Percentiles rank a stretch among this genome's conserved stretches.
phyloP scores from a whole-genome alignment of 2,329 filamentous ascomycete genomes.

The Exutisphaerella laricina region DNA sequence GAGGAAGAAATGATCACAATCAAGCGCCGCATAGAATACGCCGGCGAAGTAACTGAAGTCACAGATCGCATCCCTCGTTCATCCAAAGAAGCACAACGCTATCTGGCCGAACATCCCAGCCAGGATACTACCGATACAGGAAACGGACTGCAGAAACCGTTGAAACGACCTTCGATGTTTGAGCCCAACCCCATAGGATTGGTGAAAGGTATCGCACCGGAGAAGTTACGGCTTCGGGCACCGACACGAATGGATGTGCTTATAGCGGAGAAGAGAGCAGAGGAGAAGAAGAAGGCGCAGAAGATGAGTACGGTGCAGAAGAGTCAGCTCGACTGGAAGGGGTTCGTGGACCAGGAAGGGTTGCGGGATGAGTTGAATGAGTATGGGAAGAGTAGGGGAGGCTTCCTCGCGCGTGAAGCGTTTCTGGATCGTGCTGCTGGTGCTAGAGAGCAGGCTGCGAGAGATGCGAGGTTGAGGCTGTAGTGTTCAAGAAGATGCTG shows the following conservation, averaged over 20 bases:
- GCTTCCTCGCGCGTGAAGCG: conserved; percentile 57
- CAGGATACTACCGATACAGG: conserved; percentile 25
- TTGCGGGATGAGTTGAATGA: conserved; percentile 57
- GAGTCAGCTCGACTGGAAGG: conserved; percentile 59
- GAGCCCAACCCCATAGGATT: conserved; percentile 47
- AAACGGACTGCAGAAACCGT: conserved; percentile 35
- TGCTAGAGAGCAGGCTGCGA: conserved; percentile 51
- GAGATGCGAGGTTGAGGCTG: conserved; percentile 45
- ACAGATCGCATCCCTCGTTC: conserved; percentile 49
- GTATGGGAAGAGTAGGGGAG: conserved; percentile 57
- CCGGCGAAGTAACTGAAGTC: conserved; percentile 50
- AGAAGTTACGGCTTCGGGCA: conserved; percentile 38
- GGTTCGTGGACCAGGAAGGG: conserved; percentile 57
- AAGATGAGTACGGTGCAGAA: conserved; percentile 64
- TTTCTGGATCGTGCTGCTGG: conserved; percentile 56
- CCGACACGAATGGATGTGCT: conserved; percentile 30
- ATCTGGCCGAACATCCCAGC: conserved; percentile 41
- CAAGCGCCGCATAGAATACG: conserved; percentile 53
- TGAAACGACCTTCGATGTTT: conserved; percentile 45
- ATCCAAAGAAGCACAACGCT: conserved; percentile 52
- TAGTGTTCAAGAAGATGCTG: too few species aligned
- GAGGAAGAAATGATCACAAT: conserved; percentile 49
- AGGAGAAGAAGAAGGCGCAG: conserved; percentile 37
- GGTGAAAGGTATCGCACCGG: conserved; percentile 42
- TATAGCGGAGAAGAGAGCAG: conserved; percentile 29